Conservation (phyloP, 2,329 filamentous ascomycete genomes). For the Microsporum ferrugineum region DNA sequence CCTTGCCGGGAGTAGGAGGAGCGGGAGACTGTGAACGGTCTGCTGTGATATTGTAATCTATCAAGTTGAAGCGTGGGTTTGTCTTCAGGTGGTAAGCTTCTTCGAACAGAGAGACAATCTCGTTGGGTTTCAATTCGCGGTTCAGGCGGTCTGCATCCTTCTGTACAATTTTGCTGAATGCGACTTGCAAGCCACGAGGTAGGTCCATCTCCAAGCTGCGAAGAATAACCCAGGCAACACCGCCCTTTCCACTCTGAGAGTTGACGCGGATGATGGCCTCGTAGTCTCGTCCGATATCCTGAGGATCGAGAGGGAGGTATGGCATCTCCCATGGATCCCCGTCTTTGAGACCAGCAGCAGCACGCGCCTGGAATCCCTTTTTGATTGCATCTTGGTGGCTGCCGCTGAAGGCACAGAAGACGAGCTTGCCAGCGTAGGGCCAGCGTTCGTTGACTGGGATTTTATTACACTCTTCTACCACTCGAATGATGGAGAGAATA, state of each 20-base stretch:
- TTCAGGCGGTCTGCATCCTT: conserved; percentile 65
- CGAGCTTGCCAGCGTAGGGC: conserved; percentile 81
- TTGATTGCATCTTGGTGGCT: conserved; percentile 95
- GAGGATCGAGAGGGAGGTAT: conserved; percentile 83
- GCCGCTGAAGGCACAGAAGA: conserved; percentile 85
- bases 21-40: conserved; percentile 69
- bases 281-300: conserved; percentile 93
- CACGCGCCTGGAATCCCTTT: conserved; percentile 62
- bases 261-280: conserved; percentile 97
- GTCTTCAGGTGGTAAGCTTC: conserved; percentile 71
- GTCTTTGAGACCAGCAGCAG: conserved; percentile 46
- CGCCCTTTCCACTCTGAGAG: conserved; percentile 89
- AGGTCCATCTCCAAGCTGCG: conserved; percentile 82
- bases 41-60: conserved; percentile 84
- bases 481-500: conserved; percentile 71
- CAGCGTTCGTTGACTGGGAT: conserved; percentile 83
- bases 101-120: conserved; percentile 84
- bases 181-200: conserved; percentile 81
- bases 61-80: conserved; percentile 71
- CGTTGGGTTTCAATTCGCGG: conserved; percentile 69
- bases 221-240: conserved; percentile 86
- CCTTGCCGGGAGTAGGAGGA: conserved; percentile 56
- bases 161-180: conserved; percentile 82
- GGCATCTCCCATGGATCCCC: conserved; percentile 73
- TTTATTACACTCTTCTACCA: conserved; percentile 87